These are phyloP conservation scores for Petunia axillaris DNA, from an alignment of 257 asterid genomes.

Conservation along the genomic window DNA sequence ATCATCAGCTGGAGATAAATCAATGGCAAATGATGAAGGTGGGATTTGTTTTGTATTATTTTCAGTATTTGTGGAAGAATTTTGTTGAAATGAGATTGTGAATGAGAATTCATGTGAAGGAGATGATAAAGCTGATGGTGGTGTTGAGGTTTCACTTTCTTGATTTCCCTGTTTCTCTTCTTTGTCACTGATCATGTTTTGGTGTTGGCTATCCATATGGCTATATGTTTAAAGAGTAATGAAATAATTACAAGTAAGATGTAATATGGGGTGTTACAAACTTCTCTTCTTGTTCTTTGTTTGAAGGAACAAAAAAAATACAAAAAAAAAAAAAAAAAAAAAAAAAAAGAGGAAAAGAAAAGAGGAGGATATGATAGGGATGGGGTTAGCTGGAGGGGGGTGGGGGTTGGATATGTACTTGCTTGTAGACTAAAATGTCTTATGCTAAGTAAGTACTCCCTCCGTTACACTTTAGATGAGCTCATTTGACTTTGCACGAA, in stretches of 20 bases:
- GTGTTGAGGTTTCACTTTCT: not conserved
- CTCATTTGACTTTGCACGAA: no score
- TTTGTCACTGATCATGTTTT: constrained; percentile 14
- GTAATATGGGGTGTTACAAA: not conserved
- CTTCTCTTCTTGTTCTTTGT: not conserved
- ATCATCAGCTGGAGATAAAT: constrained; percentile 93
- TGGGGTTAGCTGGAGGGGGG: no score
- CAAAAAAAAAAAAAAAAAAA: no score
- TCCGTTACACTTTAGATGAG: no score
- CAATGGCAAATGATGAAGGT: constrained; percentile 53
- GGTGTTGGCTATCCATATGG: constrained; percentile 15
- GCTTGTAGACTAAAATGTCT: constrained; percentile 7
- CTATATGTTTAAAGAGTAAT: not conserved
- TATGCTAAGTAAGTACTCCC: no score
- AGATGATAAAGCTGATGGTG: constrained; percentile 64
- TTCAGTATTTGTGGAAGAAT: not conserved
- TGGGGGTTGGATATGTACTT: not conserved
- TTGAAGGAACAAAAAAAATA: not conserved
- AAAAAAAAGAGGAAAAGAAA: not conserved
- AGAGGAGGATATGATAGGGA: not conserved
- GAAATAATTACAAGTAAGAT: not conserved
- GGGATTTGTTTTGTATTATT: constrained; percentile 24
- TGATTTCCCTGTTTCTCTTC: constrained; percentile 9
- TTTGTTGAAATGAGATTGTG: constrained; percentile 66
- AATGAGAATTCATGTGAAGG: constrained; percentile 94